Evolutionary conservation across 257 asterid genomes (phyloP), one percentile per base, ranked within the genome.

Genomic region (Coffea eugenioides): DNA sequence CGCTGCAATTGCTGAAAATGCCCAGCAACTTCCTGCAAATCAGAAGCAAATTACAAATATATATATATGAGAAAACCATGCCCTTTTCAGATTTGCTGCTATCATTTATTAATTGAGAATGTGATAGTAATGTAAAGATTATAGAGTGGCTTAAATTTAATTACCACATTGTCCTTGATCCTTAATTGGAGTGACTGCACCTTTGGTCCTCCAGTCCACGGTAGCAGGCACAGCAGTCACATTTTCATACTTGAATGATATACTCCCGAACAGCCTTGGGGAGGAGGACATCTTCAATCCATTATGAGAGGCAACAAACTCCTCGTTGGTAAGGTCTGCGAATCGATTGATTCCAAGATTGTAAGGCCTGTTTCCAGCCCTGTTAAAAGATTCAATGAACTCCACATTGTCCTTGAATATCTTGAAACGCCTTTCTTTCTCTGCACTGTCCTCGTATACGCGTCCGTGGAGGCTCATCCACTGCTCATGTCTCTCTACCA

Each of bases 301-400:
- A 48, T 73, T 80, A 20, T 57, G 54, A 48, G 78, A 41, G 31
- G 78, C 74, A 3, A 61, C 43, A 45, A 79, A 70, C 73, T 79
- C 77, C 64, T 79, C 82, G 18, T 79, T 70, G 25, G 64, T 70
- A 15, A 69, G 74, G 9, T 79, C 82, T 56, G 71, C 71, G 51
- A 77, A 84, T 34, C 73, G 75, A 51, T 84, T 84, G 79, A 80
- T 62, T 18, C 83, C 83, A 2, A 80, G 71, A 68, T 65, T 80
- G 23, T 73, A 80, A 23, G 79, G 79, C 51, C 71, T 43, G 20
- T 80, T 80, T 36, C 57, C 83, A 36, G 67, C 83, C 61, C 20
- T 49, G 45, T 73, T 80, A n/a, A 65, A 80, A 62, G 9, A 65
- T 65, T 80, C 83, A 0, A 80, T 51, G 36, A 46, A 43, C 69